Conservation (phyloP, 2,329 filamentous ascomycete species). For the Sphaerulina populicola region DNA sequence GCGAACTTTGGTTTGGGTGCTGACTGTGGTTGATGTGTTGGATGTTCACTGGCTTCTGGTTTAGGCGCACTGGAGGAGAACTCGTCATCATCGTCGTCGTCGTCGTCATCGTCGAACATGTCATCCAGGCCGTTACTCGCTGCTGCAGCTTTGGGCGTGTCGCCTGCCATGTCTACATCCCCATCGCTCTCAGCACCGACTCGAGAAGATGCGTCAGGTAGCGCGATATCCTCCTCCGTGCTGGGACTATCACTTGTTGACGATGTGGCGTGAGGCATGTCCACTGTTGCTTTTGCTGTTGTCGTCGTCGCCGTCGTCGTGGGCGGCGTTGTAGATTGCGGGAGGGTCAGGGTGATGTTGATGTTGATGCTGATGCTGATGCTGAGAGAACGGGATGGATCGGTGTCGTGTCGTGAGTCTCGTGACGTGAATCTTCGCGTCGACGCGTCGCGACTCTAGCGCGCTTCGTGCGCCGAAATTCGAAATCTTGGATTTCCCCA, state of each 20-base stretch:
- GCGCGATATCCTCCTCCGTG: conserved; percentile 29
- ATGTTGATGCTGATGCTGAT: not conserved
- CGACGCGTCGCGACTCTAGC: conserved; percentile 1
- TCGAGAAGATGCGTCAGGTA: conserved; percentile 28
- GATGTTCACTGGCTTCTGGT: conserved; percentile 37
- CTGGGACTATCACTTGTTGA: conserved; percentile 23
- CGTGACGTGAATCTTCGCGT: not conserved
- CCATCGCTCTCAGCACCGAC: conserved; percentile 15
- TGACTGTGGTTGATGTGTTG: conserved; percentile 22
- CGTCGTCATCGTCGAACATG: conserved; percentile 51
- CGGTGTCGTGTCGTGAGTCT: not conserved
- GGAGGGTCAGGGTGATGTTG: not conserved
- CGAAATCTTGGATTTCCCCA: too few species aligned
- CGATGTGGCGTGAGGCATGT: conserved; percentile 43
- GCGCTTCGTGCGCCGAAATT: too few species aligned
- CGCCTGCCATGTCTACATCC: conserved; percentile 17
- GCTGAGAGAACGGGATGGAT: not conserved
- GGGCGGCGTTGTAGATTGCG: too few species aligned
- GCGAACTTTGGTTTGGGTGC: conserved; percentile 36
- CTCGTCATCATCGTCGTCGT: conserved; percentile 43
- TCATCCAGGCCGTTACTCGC: conserved; percentile 42
- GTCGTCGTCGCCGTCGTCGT: too few species aligned
- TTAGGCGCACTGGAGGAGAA: conserved; percentile 49
- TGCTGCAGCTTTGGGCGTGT: conserved; percentile 7
- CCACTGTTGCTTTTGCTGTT: not conserved